Conservation (phyloP, 2,329 filamentous ascomycete genomes). For the Didymella arachidicola region DNA sequence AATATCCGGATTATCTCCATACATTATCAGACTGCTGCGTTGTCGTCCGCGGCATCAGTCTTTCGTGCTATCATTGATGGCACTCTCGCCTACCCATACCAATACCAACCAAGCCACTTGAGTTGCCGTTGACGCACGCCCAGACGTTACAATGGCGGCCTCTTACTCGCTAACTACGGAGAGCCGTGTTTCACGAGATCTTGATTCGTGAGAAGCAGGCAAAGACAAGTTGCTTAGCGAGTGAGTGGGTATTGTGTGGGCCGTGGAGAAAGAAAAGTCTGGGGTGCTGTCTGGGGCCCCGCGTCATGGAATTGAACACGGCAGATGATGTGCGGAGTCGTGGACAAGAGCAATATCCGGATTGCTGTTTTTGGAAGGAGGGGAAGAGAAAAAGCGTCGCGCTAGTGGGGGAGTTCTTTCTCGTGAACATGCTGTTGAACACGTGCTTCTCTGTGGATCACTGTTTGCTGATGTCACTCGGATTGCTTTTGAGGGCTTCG, state of each 20-base stretch:
- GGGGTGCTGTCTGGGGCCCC: slow-evolving; percentile 19
- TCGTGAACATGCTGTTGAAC: background rate
- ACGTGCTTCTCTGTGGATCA: background rate
- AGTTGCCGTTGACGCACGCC: slow-evolving; percentile 18
- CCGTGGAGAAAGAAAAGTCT: slow-evolving; percentile 5
- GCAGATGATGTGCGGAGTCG: slow-evolving; percentile 6
- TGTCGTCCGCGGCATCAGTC: background rate
- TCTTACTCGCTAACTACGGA: slow-evolving; percentile 4
- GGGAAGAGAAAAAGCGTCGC: background rate
- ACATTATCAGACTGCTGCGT: background rate
- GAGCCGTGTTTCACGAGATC: background rate
- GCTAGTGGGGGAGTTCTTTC: slow-evolving; percentile 4
- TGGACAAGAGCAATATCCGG: background rate
- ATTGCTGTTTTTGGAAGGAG: slow-evolving; percentile 12
- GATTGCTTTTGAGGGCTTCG: too few relatives aligned
- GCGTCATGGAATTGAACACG: slow-evolving; percentile 10
- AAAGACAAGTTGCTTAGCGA: slow-evolving; percentile 19
- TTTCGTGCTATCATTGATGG: background rate
- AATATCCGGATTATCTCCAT: background rate
- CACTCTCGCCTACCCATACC: slow-evolving; percentile 2
- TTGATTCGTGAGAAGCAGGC: slow-evolving; percentile 15
- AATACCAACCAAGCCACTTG: slow-evolving; percentile 10
- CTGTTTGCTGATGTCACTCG: too few relatives aligned
- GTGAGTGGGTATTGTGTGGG: slow-evolving; percentile 10
- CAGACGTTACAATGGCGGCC: slow-evolving; percentile 9